Evolutionary conservation across 306 rosid genomes (phyloP).

Genomic region (Fragaria vesca): DNA sequence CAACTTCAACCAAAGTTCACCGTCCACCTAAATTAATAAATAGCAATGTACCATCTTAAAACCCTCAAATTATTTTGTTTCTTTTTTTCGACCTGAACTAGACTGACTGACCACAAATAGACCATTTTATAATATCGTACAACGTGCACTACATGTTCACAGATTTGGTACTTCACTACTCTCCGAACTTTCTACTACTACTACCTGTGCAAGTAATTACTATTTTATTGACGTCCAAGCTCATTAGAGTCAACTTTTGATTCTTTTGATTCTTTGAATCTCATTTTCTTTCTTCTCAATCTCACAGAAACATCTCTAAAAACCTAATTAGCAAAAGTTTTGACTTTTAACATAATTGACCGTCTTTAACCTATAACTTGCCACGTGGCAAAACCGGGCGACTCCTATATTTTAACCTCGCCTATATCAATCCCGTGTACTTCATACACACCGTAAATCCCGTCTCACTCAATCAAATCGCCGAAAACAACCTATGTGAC

Average conservation of each 20-base stretch:
- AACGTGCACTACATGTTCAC: conserved; percentile 2
- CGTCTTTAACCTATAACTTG: neutral
- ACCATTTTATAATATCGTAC: neutral
- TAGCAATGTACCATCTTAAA: neutral
- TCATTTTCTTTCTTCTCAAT: too few relatives aligned
- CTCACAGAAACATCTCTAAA: neutral
- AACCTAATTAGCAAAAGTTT: neutral
- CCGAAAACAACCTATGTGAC: conserved; percentile 1
- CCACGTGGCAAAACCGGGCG: neutral
- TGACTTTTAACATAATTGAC: neutral
- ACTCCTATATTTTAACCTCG: neutral
- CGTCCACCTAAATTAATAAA: neutral
- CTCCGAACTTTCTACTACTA: neutral
- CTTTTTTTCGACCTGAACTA: neutral
- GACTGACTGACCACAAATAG: neutral
- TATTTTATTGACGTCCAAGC: neutral
- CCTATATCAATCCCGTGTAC: neutral
- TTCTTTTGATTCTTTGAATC: neutral
- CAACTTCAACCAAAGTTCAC: neutral
- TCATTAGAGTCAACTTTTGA: neutral
- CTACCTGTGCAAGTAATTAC: conserved; percentile 14
- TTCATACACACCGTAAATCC: conserved; percentile 10
- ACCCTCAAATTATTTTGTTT: neutral
- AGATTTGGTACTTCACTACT: neutral
- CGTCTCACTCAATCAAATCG: conserved; percentile 7